phyloP scores from a whole-genome alignment of 1,284 basidiomycete genomes.

The Boletus mariae region DNA sequence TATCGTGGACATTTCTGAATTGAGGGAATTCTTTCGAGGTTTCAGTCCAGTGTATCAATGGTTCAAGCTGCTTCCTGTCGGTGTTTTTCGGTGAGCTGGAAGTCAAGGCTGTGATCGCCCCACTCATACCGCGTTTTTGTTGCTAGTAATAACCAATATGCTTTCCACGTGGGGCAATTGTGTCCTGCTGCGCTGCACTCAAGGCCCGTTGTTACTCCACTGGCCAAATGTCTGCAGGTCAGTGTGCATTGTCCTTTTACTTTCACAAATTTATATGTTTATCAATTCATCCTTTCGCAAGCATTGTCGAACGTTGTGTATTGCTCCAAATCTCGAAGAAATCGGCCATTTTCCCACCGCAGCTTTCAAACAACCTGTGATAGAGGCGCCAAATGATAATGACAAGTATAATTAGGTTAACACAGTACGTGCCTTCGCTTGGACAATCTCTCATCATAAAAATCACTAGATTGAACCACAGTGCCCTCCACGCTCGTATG shows the following conservation, averaged over 20 bases:
- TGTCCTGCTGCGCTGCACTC: neutral
- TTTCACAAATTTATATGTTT: neutral
- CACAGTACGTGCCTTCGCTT: neutral
- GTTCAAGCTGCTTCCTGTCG: neutral
- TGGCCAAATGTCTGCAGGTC: neutral
- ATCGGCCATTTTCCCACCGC: neutral
- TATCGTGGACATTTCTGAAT: neutral
- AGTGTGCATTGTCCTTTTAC: neutral
- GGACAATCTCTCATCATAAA: neutral
- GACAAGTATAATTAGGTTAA: neutral
- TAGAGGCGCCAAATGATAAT: neutral
- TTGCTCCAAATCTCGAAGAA: neutral
- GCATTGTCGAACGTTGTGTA: neutral
- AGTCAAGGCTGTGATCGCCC: constrained; percentile 1
- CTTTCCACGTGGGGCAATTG: constrained; percentile 6
- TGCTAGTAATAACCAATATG: neutral
- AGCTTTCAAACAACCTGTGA: neutral
- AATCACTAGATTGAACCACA: neutral
- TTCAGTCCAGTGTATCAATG: neutral
- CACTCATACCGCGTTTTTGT: neutral
- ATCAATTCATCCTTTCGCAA: neutral
- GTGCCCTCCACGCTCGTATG: neutral
- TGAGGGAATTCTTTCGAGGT: neutral
- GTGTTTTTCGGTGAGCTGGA: neutral
- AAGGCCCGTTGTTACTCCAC: neutral